These are phyloP conservation scores for Leucocoprinus birnbaumii DNA, from an alignment of 768 basidiomycete species.

Conservation along the genomic window DNA sequence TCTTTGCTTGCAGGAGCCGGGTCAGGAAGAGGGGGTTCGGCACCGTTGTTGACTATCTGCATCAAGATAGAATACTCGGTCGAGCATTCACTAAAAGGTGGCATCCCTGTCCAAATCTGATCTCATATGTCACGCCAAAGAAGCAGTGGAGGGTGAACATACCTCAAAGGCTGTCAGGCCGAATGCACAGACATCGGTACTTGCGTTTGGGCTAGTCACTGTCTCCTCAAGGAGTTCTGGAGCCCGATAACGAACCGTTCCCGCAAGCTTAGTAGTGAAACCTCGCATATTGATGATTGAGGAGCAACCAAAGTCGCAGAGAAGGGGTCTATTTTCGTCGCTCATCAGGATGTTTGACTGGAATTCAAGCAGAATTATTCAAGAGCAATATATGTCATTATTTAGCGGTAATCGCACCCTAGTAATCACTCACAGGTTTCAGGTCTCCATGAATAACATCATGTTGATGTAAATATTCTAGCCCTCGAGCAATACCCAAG, in stretches of 20 bases:
- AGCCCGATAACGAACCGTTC: conserved; percentile 15
- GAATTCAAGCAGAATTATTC: not conserved
- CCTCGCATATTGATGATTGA: conserved; percentile 10
- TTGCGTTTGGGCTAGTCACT: conserved; percentile 1
- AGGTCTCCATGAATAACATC: conserved; percentile 18
- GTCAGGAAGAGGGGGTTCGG: not conserved
- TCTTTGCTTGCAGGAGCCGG: not conserved
- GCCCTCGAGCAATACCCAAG: conserved; percentile 13
- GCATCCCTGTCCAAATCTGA: not conserved
- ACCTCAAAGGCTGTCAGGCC: conserved; percentile 16
- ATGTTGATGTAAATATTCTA: conserved; percentile 16
- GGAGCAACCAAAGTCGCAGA: conserved; percentile 15
- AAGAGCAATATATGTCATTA: too few relatives aligned
- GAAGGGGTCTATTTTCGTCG: conserved; percentile 8
- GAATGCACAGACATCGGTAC: conserved; percentile 18
- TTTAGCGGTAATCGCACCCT: not conserved
- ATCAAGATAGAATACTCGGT: not conserved
- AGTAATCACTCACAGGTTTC: conserved; percentile 9
- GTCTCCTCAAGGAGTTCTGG: conserved; percentile 13
- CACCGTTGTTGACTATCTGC: not conserved
- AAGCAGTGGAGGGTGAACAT: not conserved
- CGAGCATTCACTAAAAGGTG: not conserved
- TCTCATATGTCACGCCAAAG: not conserved
- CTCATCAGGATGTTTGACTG: conserved; percentile 18
- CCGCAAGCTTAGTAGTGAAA: conserved; percentile 15